Percentiles rank a stretch among this genome's conserved stretches.
These are phyloP conservation scores for Cercospora sojina DNA, from an alignment of 2,329 filamentous ascomycete species.

Conservation along the genomic window DNA sequence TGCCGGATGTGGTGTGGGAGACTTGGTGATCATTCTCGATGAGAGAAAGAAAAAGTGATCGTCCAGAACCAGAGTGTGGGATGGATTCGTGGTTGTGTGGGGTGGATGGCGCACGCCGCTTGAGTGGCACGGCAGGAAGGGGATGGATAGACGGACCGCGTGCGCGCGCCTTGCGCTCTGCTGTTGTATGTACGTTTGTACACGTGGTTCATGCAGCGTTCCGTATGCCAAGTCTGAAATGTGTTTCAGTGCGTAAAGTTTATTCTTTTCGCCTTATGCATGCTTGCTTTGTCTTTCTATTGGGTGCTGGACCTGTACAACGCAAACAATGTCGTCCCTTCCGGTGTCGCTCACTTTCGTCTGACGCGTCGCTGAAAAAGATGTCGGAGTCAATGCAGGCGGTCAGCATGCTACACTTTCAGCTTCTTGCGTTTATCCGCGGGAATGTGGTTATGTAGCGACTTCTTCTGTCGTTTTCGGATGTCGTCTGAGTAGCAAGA, in stretches of 20 bases:
- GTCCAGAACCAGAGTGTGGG: not conserved
- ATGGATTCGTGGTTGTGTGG: not conserved
- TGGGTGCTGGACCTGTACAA: slow-evolving; percentile 13
- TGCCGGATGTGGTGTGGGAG: slow-evolving; percentile 81
- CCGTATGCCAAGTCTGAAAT: not conserved
- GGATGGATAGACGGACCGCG: not conserved
- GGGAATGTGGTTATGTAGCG: slow-evolving; percentile 42
- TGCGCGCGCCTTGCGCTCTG: not conserved
- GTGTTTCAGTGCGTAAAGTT: slow-evolving; percentile 4
- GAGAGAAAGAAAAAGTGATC: not conserved
- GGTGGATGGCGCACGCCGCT: not conserved
- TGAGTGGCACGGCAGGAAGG: not conserved
- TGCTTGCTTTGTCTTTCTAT: not conserved
- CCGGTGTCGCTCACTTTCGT: not conserved
- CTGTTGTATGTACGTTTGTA: slow-evolving; percentile 3
- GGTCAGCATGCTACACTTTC: slow-evolving; percentile 7
- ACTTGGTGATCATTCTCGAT: slow-evolving; percentile 56
- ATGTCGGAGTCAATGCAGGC: not conserved
- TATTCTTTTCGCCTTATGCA: not conserved
- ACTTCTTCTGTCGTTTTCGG: slow-evolving; percentile 42
- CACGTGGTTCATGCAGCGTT: slow-evolving; percentile 5
- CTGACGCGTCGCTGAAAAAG: not conserved
- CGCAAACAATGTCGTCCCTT: slow-evolving; percentile 10
- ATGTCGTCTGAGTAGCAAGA: slow-evolving; percentile 38
- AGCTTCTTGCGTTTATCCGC: slow-evolving; percentile 6